phyloP scores from a whole-genome alignment of 2,329 filamentous ascomycete genomes.

The Scortechinia acanthostroma region DNA sequence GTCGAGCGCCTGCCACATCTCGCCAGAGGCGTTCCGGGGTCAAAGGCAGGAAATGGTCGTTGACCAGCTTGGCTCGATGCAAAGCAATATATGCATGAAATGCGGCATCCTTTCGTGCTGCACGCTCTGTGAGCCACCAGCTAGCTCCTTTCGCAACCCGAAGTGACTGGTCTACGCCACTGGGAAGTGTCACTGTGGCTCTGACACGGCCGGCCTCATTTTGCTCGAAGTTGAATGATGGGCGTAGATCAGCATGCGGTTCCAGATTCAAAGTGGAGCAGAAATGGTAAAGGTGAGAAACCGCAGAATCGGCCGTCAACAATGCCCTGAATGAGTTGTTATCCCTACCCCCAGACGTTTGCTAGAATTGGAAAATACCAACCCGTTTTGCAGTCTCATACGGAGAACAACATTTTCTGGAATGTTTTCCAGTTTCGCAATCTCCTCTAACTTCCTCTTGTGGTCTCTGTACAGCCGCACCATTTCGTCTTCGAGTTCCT shows the following conservation, averaged over 20 bases:
- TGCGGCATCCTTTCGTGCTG: background rate
- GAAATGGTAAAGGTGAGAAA: background rate
- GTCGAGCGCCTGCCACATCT: background rate
- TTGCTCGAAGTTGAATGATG: background rate
- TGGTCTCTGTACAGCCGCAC: background rate
- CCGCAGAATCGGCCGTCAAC: background rate
- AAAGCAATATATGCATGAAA: background rate
- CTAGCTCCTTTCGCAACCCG: background rate
- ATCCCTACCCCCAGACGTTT: too few species aligned
- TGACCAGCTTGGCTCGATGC: background rate
- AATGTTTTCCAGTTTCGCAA: background rate
- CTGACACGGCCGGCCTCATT: background rate
- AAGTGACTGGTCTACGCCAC: background rate
- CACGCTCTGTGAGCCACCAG: background rate
- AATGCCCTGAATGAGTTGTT: background rate
- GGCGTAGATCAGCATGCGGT: background rate
- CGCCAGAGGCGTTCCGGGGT: background rate
- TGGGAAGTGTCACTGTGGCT: background rate
- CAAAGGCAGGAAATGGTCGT: background rate
- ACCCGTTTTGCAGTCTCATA: background rate
- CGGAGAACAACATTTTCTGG: background rate
- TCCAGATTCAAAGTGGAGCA: background rate
- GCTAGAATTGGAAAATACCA: too few species aligned
- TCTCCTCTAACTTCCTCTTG: background rate
- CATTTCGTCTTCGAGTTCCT: background rate